phyloP scores from a whole-genome alignment of 1,284 basidiomycete genomes.

The Porphyrellus sp. region DNA sequence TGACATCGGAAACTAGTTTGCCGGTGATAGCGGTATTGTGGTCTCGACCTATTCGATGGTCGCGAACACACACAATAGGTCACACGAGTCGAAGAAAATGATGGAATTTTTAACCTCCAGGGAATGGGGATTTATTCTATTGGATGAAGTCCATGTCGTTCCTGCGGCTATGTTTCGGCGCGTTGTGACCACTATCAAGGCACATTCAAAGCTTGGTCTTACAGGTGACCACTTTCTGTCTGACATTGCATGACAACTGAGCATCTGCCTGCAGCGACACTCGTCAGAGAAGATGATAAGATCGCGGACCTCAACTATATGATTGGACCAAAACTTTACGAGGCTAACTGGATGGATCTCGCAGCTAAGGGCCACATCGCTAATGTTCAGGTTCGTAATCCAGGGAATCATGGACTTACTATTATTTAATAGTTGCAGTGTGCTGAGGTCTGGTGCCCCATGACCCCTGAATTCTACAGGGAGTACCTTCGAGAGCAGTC shows the following conservation, averaged over 20 bases:
- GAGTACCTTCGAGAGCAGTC: slow-evolving; percentile 94
- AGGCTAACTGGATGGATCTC: slow-evolving; percentile 99
- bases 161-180: slow-evolving; percentile 96
- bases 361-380: slow-evolving; percentile 99
- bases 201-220: slow-evolving; percentile 93
- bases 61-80: slow-evolving; percentile 92
- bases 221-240: slow-evolving; percentile 56
- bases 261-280: slow-evolving; percentile 67
- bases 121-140: slow-evolving; percentile 93
- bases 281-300: slow-evolving; percentile 99
- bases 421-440: slow-evolving; percentile 52
- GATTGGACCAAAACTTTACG: slow-evolving; percentile 98
- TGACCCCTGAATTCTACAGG: slow-evolving; percentile 99
- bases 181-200: slow-evolving; percentile 95
- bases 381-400: slow-evolving; percentile 82
- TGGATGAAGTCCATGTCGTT: slow-evolving; percentile 97
- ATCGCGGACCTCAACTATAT: slow-evolving; percentile 98
- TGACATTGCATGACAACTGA: slow-evolving; percentile 7
- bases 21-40: slow-evolving; percentile 91
- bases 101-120: slow-evolving; percentile 95
- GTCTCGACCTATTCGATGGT: slow-evolving; percentile 99
- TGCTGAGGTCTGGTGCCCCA: slow-evolving; percentile 99
- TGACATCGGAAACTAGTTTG: slow-evolving; percentile 57
- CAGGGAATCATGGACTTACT: not conserved
- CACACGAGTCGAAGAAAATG: slow-evolving; percentile 97